phyloP scores from a whole-genome alignment of 2,329 filamentous ascomycete species.

The Plectosphaerella plurivora region DNA sequence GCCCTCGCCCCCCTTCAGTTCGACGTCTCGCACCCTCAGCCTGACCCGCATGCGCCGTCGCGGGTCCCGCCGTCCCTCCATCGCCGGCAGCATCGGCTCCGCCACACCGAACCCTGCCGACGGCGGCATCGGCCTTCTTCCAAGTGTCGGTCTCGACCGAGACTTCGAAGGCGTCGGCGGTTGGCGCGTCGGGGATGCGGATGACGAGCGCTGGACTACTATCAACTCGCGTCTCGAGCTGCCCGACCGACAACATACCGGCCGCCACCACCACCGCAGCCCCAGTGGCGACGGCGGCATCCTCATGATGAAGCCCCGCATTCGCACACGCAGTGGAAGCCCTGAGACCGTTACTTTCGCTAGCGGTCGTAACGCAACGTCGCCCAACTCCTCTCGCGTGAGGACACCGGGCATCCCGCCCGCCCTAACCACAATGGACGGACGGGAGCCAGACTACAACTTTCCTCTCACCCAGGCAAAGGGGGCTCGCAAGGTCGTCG shows the following conservation, averaged over 20 bases:
- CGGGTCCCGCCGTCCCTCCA: conserved; percentile 1
- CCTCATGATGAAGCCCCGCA: conserved; percentile 38
- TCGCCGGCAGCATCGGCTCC: conserved; percentile 5
- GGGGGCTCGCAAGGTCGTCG: neutral
- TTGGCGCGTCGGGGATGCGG: conserved; percentile 42
- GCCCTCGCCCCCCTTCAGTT: neutral
- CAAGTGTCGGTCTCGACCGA: conserved; percentile 45
- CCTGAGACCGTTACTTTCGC: conserved; percentile 22
- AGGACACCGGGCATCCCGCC: conserved; percentile 39
- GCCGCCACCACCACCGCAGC: conserved; percentile 37
- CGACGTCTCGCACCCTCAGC: neutral
- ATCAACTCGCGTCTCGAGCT: conserved; percentile 49
- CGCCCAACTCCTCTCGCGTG: conserved; percentile 43
- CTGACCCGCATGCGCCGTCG: conserved; percentile 5
- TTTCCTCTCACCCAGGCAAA: conserved; percentile 24
- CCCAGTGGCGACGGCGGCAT: conserved; percentile 33
- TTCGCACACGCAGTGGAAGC: conserved; percentile 25
- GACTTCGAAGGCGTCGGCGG: conserved; percentile 59
- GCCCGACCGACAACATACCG: conserved; percentile 33
- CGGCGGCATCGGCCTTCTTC: conserved; percentile 33
- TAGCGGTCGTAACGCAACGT: conserved; percentile 14
- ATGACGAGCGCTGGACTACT: conserved; percentile 40
- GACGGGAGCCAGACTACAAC: conserved; percentile 31
- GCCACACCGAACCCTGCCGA: conserved; percentile 18
- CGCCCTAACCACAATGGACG: conserved; percentile 21